Evolutionary conservation across 352 stramenopile genomes (phyloP).

Genomic region (Phytophthora citricola): DNA sequence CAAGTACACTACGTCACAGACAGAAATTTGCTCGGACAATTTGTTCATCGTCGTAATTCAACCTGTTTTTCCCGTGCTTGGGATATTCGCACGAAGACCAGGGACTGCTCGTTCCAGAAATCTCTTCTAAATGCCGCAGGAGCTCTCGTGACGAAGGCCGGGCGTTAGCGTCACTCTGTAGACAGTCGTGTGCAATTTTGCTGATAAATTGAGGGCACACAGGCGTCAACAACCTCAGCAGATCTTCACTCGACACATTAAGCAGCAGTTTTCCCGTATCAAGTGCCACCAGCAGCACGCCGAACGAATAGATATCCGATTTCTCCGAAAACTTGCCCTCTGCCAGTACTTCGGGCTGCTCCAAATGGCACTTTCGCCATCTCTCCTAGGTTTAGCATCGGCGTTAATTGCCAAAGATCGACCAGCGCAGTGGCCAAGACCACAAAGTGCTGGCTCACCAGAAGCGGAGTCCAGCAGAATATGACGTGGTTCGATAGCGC

Average conservation of each 20-base stretch:
- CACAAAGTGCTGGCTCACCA: conserved; percentile 53
- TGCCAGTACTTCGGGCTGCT: conserved; percentile 56
- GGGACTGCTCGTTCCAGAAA: conserved; percentile 17
- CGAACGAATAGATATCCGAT: conserved; percentile 66
- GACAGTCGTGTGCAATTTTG: conserved; percentile 43
- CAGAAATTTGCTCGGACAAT: conserved; percentile 19
- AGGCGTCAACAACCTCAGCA: conserved; percentile 40
- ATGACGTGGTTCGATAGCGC: conserved; percentile 62
- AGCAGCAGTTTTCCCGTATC: conserved; percentile 57
- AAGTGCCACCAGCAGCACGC: conserved; percentile 59
- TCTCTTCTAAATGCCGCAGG: conserved; percentile 24
- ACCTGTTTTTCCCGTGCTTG: conserved; percentile 6
- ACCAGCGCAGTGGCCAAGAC: conserved; percentile 47
- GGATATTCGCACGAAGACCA: conserved; percentile 27
- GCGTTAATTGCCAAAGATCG: conserved; percentile 22
- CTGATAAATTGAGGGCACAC: conserved; percentile 50
- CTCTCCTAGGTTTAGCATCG: conserved; percentile 30
- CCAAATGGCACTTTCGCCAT: conserved; percentile 48
- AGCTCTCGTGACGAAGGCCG: conserved; percentile 46
- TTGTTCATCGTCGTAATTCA: conserved; percentile 17
- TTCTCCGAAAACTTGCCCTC: conserved; percentile 46
- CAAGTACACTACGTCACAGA: conserved; percentile 5
- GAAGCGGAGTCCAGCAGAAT: conserved; percentile 51
- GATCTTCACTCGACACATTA: conserved; percentile 33
- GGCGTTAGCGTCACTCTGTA: conserved; percentile 40